Evolutionary conservation across 371 early-diverging fungal species (phyloP), one percentile per base, ranked within the genome.

Genomic region (Rhizopus microsporus): DNA sequence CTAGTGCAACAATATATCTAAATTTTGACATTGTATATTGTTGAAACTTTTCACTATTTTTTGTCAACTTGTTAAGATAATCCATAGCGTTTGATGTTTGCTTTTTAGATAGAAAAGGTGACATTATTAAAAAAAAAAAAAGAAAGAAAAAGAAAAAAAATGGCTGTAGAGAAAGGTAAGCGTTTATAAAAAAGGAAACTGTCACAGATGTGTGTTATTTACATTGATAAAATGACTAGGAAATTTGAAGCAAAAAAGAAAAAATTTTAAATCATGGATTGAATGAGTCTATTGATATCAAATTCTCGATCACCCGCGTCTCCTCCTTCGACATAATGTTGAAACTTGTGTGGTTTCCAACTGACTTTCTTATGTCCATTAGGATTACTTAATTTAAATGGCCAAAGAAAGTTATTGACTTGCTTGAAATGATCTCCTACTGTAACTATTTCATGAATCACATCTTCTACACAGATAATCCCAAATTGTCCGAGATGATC

Each of bases 391-490:
- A 99, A 87, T 80, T 93, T 93, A 88, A 99, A 98, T 61, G 99
- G 96, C 95, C 97, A 97, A 63, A 99, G 79, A 83, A 99, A 99
- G 82, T 91, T 92, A 85, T 93, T 95, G 75, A 93, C 98, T 67
- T 67, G 62, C 51, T 76, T 76, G 35, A 76, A 72, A 85, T 96
- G 79, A 47, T 94, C 92, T 16, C 97, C 97, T 64, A 97, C 97
- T 33, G 98, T 95, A 88, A 82, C 93, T 76, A 99, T 94, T 84
- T 97, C 97, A 88, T 99, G 95, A 68, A 99, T 90, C 49, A 99
- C 75, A 69, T 99, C 99, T 83, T 99, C 99, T 50, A 99, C 75
- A 72, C 99, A 99, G 76, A 96, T 90, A 10, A 98, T 90, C 66
- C 94, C 96, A 75, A 74, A 89, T 73, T 93, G 86, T 65, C 99